Evolutionary conservation across 306 rosid species (phyloP).

Genomic region (Citrullus colocynthis): DNA sequence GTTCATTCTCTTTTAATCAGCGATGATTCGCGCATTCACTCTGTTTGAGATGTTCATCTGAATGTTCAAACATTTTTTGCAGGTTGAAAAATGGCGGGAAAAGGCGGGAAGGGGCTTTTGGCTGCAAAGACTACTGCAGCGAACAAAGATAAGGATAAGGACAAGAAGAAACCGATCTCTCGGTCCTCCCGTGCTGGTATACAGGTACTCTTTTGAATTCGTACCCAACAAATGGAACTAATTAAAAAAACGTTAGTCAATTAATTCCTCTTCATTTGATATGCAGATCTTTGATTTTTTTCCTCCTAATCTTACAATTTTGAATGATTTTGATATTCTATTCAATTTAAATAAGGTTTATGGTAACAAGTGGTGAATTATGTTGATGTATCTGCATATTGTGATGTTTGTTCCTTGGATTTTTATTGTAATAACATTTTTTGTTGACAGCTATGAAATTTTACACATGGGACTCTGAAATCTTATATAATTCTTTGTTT

Average conservation of each 20-base stretch:
- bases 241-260: neutral
- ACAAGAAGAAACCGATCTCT: constrained; percentile 82
- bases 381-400: neutral
- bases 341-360: too few relatives aligned
- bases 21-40: neutral
- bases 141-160: constrained; percentile 77
- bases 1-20: neutral
- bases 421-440: too few relatives aligned
- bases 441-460: neutral
- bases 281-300: neutral
- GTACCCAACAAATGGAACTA: neutral
- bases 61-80: neutral
- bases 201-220: constrained; percentile 32
- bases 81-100: constrained; percentile 61
- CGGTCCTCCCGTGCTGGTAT: constrained; percentile 95
- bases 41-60: neutral
- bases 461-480: neutral
- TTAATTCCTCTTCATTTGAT: too few relatives aligned
- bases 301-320: neutral
- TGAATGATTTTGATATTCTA: neutral
- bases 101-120: constrained; percentile 91
- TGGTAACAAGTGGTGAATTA: too few relatives aligned
- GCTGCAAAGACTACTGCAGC: constrained; percentile 85
- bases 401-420: neutral
- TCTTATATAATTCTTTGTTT: neutral